Evolutionary conservation across 805 yeast genomes (phyloP), one percentile per base, ranked within the genome.

Genomic region (Danielozyma ontarioensis): DNA sequence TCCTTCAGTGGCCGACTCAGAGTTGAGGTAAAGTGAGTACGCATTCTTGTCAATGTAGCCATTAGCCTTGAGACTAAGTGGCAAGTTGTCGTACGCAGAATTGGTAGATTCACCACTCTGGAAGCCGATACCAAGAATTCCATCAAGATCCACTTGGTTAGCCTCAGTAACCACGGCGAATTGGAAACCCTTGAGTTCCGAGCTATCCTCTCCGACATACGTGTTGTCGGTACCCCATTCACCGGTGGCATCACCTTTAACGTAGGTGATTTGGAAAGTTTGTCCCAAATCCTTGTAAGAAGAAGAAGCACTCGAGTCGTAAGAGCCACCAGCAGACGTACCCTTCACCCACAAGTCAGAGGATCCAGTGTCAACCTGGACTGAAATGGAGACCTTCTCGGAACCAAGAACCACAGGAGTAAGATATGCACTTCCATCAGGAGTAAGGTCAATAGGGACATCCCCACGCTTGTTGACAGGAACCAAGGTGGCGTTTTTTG

Each of bases 301-400:
- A 8, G 31, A 15, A 6, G 31, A 27, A 4, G 6, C 15, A 13
- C 10, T 10, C 4, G 31, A 31, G 15, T 33, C 26, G 17, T 17
- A 28, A 4, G n/a, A 7, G 13, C 31, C 35, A 21, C 22, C 14
- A 8, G 19, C 6, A 5, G 31, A 17, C 17, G 26, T 17, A 4
- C 13, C 13, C 13, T 27, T 30, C 11, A 33, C 18, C 35, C 35
- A 33, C 26, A 33, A 33, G 26, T 33, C 35, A 13, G 31, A 27
- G 7, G 35, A 33, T 13, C 35, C 35, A 3, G 35, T 33, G 22
- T 19, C 22, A 19, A 19, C 25, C 10, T 6, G 10, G 10, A 19
- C 22, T 6, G 8, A 6, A 19, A 39, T 39, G 7, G 34, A 38
- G 16, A 10, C 6, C 22, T 19, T 19, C 22, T 19, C 22, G 22